Evolutionary conservation across 345 rosid species (phyloP).

Genomic region (Hypericum androsaemum): DNA sequence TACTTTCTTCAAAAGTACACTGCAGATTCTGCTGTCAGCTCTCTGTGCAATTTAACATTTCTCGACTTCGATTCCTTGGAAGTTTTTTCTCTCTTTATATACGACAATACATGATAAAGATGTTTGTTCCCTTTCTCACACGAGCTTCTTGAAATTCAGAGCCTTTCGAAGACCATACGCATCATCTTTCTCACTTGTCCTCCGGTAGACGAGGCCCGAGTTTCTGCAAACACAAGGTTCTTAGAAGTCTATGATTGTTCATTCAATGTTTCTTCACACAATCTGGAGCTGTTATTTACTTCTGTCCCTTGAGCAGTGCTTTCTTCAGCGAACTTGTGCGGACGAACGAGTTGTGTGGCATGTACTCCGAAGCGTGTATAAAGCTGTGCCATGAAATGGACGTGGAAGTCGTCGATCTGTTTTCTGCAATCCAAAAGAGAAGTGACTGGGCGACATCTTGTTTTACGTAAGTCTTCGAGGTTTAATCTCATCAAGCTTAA

Average conservation of each 20-base stretch:
- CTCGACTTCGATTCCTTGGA: too few species aligned
- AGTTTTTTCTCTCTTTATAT: too few species aligned
- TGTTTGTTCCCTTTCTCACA: constrained; percentile 13
- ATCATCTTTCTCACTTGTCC: constrained; percentile 67
- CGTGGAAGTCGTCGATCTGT: constrained; percentile 65
- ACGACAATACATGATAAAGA: too few species aligned
- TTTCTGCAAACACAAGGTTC: constrained; percentile 55
- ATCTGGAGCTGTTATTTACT: not conserved
- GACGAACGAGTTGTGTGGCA: constrained; percentile 73
- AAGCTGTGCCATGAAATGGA: constrained; percentile 65
- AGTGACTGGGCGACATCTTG: constrained; percentile 57
- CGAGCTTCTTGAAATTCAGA: constrained; percentile 28
- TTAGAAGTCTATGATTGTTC: constrained; percentile 4
- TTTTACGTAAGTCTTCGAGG: constrained; percentile 58
- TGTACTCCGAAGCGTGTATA: constrained; percentile 74
- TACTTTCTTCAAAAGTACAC: too few species aligned
- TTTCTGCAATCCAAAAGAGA: constrained; percentile 49
- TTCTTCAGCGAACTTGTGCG: constrained; percentile 63
- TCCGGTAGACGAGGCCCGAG: constrained; percentile 79
- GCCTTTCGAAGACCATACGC: constrained; percentile 59
- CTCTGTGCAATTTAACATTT: too few species aligned
- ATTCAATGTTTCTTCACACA: not conserved
- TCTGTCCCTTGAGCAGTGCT: constrained; percentile 33
- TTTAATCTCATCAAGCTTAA: not conserved
- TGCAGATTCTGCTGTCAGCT: too few species aligned